Evolutionary conservation across 2,329 filamentous ascomycete genomes (phyloP).

Genomic region (Bipolaris sorokiniana): DNA sequence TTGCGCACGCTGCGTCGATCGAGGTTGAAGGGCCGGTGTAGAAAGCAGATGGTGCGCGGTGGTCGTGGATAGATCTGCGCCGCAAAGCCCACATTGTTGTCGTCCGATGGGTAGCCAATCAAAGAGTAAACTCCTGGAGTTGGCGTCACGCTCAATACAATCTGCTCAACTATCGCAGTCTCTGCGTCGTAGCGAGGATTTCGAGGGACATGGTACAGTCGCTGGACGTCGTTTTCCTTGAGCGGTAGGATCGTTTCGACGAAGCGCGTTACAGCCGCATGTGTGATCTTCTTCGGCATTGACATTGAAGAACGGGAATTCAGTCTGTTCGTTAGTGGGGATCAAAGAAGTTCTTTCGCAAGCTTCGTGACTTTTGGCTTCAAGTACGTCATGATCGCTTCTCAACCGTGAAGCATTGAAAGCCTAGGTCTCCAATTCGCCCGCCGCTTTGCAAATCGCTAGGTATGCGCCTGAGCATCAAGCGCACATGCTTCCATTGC

Average conservation of each 20-base stretch:
- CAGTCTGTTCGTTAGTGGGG: constrained; percentile 14
- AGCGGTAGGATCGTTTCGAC: constrained; percentile 39
- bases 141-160: constrained; percentile 42
- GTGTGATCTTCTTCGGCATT: constrained; percentile 31
- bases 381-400: constrained; percentile 31
- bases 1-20: constrained; percentile 35
- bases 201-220: constrained; percentile 44
- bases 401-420: background rate
- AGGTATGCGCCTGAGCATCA: too few species aligned
- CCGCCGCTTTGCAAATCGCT: background rate
- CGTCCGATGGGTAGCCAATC: constrained; percentile 27
- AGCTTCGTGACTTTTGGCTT: constrained; percentile 13
- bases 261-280: constrained; percentile 36
- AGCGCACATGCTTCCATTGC: background rate
- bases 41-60: constrained; percentile 41
- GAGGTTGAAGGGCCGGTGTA: constrained; percentile 44
- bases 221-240: constrained; percentile 42
- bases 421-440: background rate
- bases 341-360: constrained; percentile 3
- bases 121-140: constrained; percentile 39
- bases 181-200: constrained; percentile 37
- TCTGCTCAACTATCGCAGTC: constrained; percentile 35
- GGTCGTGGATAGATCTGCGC: constrained; percentile 13
- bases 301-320: constrained; percentile 23
- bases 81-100: constrained; percentile 5